Conservation (phyloP, 2,329 filamentous ascomycete genomes). For the Fusarium chaquense region DNA sequence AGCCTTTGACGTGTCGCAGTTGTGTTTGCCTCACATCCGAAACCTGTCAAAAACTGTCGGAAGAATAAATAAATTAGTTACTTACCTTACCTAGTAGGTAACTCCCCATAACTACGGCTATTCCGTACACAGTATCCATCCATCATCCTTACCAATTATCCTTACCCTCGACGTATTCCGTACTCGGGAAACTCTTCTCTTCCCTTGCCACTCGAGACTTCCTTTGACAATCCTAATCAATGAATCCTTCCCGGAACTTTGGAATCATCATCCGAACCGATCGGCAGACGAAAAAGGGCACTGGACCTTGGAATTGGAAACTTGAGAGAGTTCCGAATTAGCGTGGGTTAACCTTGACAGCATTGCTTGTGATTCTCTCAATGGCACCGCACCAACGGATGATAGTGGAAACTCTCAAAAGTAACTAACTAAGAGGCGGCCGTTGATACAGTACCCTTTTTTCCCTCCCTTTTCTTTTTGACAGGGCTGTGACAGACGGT, state of each 20-base stretch:
- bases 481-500: constrained; percentile 42
- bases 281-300: constrained; percentile 39
- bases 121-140: background rate
- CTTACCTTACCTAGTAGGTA: background rate
- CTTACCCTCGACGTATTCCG: constrained; percentile 9
- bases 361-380: background rate
- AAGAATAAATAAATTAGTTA: constrained; percentile 9
- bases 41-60: constrained; percentile 39
- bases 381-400: constrained; percentile 26
- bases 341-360: background rate
- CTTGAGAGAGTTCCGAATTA: background rate
- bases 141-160: constrained; percentile 5
- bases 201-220: constrained; percentile 27
- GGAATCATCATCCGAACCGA: constrained; percentile 43
- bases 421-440: background rate
- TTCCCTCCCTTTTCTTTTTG: background rate
- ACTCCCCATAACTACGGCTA: constrained; percentile 3
- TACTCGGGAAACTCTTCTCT: constrained; percentile 28
- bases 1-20: constrained; percentile 29
- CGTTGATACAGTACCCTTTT: background rate
- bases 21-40: constrained; percentile 23
- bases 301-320: constrained; percentile 41
- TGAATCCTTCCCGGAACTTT: constrained; percentile 34
- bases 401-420: constrained; percentile 39
- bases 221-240: constrained; percentile 24